Evolutionary conservation across 495 filamentous ascomycete genomes (phyloP).

Genomic region (Letharia lupina): DNA sequence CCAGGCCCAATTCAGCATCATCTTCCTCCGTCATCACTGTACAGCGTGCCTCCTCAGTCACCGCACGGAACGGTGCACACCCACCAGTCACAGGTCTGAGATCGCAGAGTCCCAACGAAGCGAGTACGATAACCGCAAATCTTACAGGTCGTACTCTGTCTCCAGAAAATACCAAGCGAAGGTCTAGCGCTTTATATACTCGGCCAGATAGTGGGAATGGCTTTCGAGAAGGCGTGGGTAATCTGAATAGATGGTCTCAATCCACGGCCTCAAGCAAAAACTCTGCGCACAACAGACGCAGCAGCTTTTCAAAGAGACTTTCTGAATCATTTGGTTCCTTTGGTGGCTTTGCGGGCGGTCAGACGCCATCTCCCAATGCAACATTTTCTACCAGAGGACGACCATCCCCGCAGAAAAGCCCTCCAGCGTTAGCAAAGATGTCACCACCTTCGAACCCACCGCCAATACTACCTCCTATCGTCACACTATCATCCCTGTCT

Average conservation of each 20-base stretch:
- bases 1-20: constrained; percentile 26
- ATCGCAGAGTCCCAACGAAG: constrained; percentile 24
- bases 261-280: constrained; percentile 63
- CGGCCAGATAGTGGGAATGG: constrained; percentile 35
- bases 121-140: constrained; percentile 14
- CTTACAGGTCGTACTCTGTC: constrained; percentile 19
- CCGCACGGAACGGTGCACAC: constrained; percentile 20
- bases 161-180: constrained; percentile 21
- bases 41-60: constrained; percentile 23
- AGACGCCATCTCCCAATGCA: constrained; percentile 20
- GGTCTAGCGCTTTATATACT: constrained; percentile 24
- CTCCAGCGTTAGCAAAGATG: constrained; percentile 10
- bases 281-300: constrained; percentile 44
- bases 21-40: constrained; percentile 27
- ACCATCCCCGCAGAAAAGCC: constrained; percentile 18
- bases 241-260: constrained; percentile 75
- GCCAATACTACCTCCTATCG: constrained; percentile 34
- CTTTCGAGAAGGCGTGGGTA: constrained; percentile 57
- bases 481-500: constrained; percentile 35
- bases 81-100: constrained; percentile 19
- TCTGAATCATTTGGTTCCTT: constrained; percentile 32
- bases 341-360: constrained; percentile 27
- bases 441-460: constrained; percentile 22
- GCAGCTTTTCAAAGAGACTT: constrained; percentile 48
- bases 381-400: constrained; percentile 17